Percentiles rank a stretch among this genome's conserved stretches.
Conservation (phyloP, 192 early-diverging fungal genomes). For the Oehlia diaphana region DNA sequence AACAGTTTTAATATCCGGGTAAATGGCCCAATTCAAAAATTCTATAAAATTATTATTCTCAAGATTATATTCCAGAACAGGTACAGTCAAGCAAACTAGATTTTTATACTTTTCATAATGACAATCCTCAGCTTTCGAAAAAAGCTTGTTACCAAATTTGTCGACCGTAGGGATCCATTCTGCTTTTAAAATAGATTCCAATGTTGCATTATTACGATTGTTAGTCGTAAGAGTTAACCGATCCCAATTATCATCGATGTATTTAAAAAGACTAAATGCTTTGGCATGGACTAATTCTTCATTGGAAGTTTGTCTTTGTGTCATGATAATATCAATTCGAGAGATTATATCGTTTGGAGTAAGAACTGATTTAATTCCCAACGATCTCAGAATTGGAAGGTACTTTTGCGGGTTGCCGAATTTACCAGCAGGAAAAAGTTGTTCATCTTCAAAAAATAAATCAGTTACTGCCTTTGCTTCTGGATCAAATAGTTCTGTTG, state of each 20-base stretch:
- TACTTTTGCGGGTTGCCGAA: too few species aligned
- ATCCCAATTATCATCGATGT: too few species aligned
- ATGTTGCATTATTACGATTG: too few species aligned
- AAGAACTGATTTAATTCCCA: not conserved
- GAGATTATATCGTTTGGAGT: not conserved
- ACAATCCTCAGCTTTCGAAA: not conserved
- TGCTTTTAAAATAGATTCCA: not conserved
- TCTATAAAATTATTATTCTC: not conserved
- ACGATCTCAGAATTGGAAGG: not conserved
- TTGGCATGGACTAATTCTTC: too few species aligned
- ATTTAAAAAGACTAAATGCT: too few species aligned
- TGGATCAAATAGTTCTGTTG: not conserved
- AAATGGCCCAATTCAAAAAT: not conserved
- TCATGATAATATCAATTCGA: too few species aligned
- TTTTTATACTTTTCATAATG: not conserved
- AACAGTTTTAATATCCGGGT: not conserved
- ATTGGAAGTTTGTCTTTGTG: too few species aligned
- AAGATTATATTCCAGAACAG: not conserved
- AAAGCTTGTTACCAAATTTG: not conserved
- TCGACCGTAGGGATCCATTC: constrained; percentile 8
- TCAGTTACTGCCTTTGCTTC: not conserved
- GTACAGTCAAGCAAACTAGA: not conserved
- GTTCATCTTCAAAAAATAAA: not conserved
- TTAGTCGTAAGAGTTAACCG: too few species aligned
- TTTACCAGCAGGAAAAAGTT: not conserved